Percentiles rank a stretch among this genome's conserved stretches.
phyloP scores from a whole-genome alignment of 208 protist genomes.

The Plasmodiophora brassicae region DNA sequence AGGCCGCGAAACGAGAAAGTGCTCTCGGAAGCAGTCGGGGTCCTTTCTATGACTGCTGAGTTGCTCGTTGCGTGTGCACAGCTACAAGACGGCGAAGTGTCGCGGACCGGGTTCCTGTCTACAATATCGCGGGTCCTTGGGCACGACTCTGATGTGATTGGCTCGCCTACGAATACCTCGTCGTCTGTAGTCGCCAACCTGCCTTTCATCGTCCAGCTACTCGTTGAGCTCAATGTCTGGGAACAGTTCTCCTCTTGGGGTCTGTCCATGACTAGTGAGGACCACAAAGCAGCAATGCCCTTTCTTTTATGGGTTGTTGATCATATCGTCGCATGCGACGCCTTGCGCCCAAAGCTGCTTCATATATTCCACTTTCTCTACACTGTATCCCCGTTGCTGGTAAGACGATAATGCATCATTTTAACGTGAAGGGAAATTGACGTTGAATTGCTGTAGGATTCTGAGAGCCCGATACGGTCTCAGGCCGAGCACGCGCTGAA shows the following conservation, averaged over 20 bases:
- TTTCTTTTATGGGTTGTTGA: background rate
- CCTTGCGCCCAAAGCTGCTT: background rate
- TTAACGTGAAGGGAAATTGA: background rate
- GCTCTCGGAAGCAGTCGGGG: background rate
- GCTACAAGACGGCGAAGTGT: background rate
- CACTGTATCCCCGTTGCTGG: conserved; percentile 6
- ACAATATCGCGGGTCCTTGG: too few relatives aligned
- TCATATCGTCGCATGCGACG: background rate
- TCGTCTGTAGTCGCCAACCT: too few relatives aligned
- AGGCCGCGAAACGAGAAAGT: too few relatives aligned
- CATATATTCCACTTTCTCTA: conserved; percentile 3
- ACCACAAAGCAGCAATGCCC: conserved; percentile 8
- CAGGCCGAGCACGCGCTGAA: background rate
- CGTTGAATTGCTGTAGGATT: background rate
- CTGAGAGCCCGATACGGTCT: background rate
- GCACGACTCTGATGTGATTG: too few relatives aligned
- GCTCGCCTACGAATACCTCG: too few relatives aligned
- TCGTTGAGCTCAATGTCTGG: background rate
- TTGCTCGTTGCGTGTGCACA: background rate
- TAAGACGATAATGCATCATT: too few relatives aligned
- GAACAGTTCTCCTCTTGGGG: background rate
- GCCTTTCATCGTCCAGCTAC: background rate
- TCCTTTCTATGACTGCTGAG: background rate
- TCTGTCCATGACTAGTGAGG: background rate
- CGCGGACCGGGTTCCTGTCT: too few relatives aligned